These are phyloP conservation scores for Aspergillus quadricinctus DNA, from an alignment of 2,329 filamentous ascomycete species.

Conservation along the genomic window DNA sequence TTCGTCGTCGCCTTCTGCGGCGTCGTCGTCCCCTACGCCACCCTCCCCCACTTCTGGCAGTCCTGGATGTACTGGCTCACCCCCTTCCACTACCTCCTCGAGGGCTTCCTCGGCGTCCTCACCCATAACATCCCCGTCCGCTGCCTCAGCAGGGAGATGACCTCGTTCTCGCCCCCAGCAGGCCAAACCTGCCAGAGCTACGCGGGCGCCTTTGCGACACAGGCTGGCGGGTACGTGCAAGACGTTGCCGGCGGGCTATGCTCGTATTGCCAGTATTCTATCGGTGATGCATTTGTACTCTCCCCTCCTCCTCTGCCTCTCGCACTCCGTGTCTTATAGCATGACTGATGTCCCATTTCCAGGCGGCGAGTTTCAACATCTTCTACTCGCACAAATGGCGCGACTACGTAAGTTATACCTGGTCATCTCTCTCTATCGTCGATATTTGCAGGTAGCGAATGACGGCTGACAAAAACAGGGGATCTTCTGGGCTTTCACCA, in stretches of 20 bases:
- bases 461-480: conserved; percentile 32
- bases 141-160: conserved; percentile 56
- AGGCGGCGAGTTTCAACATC: conserved; percentile 53
- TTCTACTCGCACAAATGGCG: conserved; percentile 61
- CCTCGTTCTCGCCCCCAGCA: conserved; percentile 56
- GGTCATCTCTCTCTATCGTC: conserved; percentile 13
- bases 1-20: conserved; percentile 70
- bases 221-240: conserved; percentile 58
- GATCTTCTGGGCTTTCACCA: conserved; percentile 60
- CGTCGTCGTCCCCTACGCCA: conserved; percentile 63
- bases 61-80: conserved; percentile 64
- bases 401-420: conserved; percentile 55
- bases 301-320: background rate
- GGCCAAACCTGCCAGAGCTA: conserved; percentile 60
- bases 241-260: conserved; percentile 55
- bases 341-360: background rate
- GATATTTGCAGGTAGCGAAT: background rate
- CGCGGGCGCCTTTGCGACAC: conserved; percentile 47
- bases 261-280: conserved; percentile 60
- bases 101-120: conserved; percentile 56
- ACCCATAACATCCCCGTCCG: conserved; percentile 52
- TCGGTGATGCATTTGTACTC: conserved; percentile 57
- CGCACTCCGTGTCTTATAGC: background rate
- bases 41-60: conserved; percentile 63
- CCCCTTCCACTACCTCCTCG: conserved; percentile 64